Evolutionary conservation across 352 stramenopile species (phyloP), one percentile per base, ranked within the genome.

Genomic region (Globisporangium ultimum): DNA sequence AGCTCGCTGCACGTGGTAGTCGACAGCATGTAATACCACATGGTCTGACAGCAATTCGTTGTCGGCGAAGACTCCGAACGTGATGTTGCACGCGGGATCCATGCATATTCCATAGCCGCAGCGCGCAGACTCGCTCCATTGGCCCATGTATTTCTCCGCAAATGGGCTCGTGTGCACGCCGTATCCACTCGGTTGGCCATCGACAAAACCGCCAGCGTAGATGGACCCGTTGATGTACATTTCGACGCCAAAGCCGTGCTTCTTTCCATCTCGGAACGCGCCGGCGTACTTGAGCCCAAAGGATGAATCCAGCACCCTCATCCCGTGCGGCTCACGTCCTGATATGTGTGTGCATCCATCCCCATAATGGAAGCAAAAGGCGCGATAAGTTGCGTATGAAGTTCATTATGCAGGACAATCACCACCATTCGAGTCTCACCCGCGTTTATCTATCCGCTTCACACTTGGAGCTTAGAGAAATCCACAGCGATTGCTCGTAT

Each of bases 151-250:
- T 54, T 71, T 74, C 45, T 71, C 52, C 11, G 71, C 77, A 24
- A 84, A 69, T 15, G 67, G 60, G 28, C 71, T 80, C 1, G 70
- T 58, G 43, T 84, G 71, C 7, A 86, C 63, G 7, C 77, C 79
- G 36, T 81, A 72, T 2, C 77, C 79, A 22, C 52, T 63, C 5
- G 61, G 24, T 18, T 68, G 50, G 0, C 63, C 69, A 14, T 65
- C 24, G 0, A 21, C 22, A 48, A 83, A 84, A 18, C 75, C 67
- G 1, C 77, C 79, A 0, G 67, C 71, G 47, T 75, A 89, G 15
- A 54, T 51, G 2, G 70, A 55, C 11, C 76, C 76, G 32, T 80
- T 86, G 8, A 60, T 53, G 36, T 71, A 48, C 32, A 75, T 46
- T 38, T 76, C 65, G 11, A 86, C 72, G n/a, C 79, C 79, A 10